Evolutionary conservation across 179 eudicot species (phyloP), one percentile per base, ranked within the genome.

Genomic region (Vitellaria paradoxa): DNA sequence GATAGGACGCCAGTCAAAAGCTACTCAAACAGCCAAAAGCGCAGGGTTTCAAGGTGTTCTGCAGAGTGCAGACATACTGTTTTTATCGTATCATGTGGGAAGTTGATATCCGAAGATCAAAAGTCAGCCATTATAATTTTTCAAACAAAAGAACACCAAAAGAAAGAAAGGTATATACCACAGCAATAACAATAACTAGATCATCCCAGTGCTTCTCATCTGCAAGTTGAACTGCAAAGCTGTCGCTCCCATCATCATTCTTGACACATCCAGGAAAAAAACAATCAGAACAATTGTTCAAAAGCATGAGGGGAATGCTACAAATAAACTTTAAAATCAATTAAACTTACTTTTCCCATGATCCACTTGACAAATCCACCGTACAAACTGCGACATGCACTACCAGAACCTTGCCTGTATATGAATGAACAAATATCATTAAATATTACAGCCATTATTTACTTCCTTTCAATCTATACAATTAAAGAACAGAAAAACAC

Each of bases 131-230:
- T 30, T 30, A 30, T 30, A 30, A 50, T 65, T 56, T 30, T 30
- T 55, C 26, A 56, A 66, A 20, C 72, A 68, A 53, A 55, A 2
- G 42, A 59, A 59, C 52, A 62, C 37, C 57, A 64, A 6, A 47
- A 7, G 66, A 68, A 65, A 65, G 37, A 63, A 80, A 82, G 70
- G 47, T 65, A 62, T 85, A 80, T 84, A 95, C 99, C 97, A 95
- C 99, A 42, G 97, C 97, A 83, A 95, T 91, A 52, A 95, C 72
- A 84, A 95, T 95, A 79, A 93, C 92, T 76, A 95, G 97, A 69
- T 93, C 97, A 82, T 95, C 93, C 99, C 99, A 95, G 85, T 95
- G 99, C 86, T 93, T 90, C 85, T 95, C 97, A 82, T 91, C 97
- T 62, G 87, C 87, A 79, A 95, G 92, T 84, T 91, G 97, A 86